Evolutionary conservation across 2,329 filamentous ascomycete genomes (phyloP).

Genomic region (Trichoderma pleuroti): DNA sequence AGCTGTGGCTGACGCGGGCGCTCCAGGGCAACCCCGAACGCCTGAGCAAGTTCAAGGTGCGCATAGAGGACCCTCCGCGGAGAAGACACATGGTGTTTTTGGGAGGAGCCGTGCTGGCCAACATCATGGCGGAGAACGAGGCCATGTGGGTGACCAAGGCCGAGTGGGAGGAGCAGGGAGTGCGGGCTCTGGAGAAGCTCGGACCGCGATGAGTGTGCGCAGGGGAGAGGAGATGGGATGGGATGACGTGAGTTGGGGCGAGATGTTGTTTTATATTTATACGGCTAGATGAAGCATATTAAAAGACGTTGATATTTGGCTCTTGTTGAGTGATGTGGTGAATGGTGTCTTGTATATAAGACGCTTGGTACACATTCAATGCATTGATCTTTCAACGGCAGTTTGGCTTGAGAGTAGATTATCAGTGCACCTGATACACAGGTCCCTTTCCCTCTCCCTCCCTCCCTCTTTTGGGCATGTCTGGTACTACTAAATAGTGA

Average conservation of each 20-base stretch:
- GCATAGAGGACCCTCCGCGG: constrained; percentile 95
- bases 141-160: constrained; percentile 98
- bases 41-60: constrained; percentile 97
- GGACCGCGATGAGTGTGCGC: constrained; percentile 65
- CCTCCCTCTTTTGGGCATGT: neutral
- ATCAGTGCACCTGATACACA: neutral
- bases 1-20: constrained; percentile 93
- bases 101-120: constrained; percentile 91
- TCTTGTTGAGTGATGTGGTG: neutral
- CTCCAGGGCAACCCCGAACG: constrained; percentile 88
- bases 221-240: neutral
- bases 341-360: neutral
- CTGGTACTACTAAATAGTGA: neutral
- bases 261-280: neutral
- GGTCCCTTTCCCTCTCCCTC: neutral
- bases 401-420: neutral
- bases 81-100: constrained; percentile 99
- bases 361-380: neutral
- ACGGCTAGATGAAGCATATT: constrained; percentile 14
- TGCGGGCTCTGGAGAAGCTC: constrained; percentile 82
- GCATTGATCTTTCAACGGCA: neutral
- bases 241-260: neutral
- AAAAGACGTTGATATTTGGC: constrained; percentile 8
- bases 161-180: constrained; percentile 93
- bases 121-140: constrained; percentile 99